Percentiles rank a stretch among this genome's conserved stretches.
phyloP scores from a whole-genome alignment of 176 grass and related monocot species.

The Triticum urartu region DNA sequence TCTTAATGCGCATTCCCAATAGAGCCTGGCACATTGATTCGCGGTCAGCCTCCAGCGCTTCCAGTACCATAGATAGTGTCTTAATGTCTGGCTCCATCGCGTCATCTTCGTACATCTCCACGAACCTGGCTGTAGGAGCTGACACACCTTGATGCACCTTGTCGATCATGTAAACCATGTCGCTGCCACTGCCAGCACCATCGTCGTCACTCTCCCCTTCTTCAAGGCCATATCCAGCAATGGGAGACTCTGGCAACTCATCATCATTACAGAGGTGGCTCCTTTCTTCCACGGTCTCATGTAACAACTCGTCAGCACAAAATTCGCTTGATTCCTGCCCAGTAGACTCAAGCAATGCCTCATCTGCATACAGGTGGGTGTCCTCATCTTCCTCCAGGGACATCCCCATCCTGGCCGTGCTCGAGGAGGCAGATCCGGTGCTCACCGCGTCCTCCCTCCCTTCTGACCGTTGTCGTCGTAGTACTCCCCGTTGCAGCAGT shows the following conservation, averaged over 20 bases:
- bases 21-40: conserved; percentile 90
- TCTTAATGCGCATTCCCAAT: conserved; percentile 82
- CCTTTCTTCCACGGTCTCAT: conserved; percentile 24
- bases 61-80: conserved; percentile 76
- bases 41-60: conserved; percentile 76
- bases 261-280: conserved; percentile 39
- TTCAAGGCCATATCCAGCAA: conserved; percentile 17
- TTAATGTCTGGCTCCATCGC: conserved; percentile 67
- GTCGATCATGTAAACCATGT: conserved; percentile 86
- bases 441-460: conserved; percentile 29
- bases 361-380: neutral
- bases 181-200: conserved; percentile 31
- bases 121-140: conserved; percentile 38
- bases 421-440: conserved; percentile 50
- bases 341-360: neutral
- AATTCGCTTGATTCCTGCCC: neutral
- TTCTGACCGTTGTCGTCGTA: conserved; percentile 29
- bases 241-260: conserved; percentile 25
- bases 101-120: conserved; percentile 25
- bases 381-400: conserved; percentile 26
- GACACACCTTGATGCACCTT: conserved; percentile 54
- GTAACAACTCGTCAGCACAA: conserved; percentile 31
- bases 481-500: conserved; percentile 41
- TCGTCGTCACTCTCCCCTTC: conserved; percentile 31
- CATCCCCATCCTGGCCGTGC: conserved; percentile 3